Evolutionary conservation across 78 protist species (phyloP), one percentile per base, ranked within the genome.

Genomic region (Chrysochromulina parva): DNA sequence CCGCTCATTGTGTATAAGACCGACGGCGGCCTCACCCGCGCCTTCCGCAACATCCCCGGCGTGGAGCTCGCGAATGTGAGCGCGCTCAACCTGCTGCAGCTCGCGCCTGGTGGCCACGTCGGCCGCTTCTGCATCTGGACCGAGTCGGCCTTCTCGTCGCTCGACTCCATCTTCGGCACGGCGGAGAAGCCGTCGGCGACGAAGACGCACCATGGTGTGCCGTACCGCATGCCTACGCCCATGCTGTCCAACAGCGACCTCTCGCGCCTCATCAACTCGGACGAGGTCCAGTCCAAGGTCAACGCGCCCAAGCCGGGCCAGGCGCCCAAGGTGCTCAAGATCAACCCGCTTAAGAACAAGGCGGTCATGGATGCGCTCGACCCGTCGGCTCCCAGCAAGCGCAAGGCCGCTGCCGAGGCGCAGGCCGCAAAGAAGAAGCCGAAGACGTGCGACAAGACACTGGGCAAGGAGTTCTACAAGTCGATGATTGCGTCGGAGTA

Each of bases 101-200:
- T 99, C 86, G 99, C 99, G 87, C 99, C 99, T 53, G 99, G 99
- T 93, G 99, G 99, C 54, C 99, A 98, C 96, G 74, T 99, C 50
- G 99, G 99, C 92, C 98, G 99, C 90, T 97, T 99, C 95, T 60
- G 97, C 97, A 95, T 99, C 96, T 99, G 99, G 99, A 96, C 99
- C 71, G 88, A 97, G 94, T 89, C 92, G 67, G 99, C 99, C 73
- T 98, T 99, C 97, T 92, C 93, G 93, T 66, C 88, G 90, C 96
- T 99, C 60, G 98, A 98, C 94, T 1, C 62, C 59, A 6, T 92
- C 67, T 92, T 22, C 74, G 94, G 94, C 69, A 67, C 90, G 28
- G 0, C 0, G 86, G 9, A 9, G 60, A 19, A 1, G 57, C 26
- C 62, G 38, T 88, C 94, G 13, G 7, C 85, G 22, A 59, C 47